These are phyloP conservation scores for Yamadazyma endophytica DNA, from an alignment of 805 yeast species.

Conservation along the genomic window DNA sequence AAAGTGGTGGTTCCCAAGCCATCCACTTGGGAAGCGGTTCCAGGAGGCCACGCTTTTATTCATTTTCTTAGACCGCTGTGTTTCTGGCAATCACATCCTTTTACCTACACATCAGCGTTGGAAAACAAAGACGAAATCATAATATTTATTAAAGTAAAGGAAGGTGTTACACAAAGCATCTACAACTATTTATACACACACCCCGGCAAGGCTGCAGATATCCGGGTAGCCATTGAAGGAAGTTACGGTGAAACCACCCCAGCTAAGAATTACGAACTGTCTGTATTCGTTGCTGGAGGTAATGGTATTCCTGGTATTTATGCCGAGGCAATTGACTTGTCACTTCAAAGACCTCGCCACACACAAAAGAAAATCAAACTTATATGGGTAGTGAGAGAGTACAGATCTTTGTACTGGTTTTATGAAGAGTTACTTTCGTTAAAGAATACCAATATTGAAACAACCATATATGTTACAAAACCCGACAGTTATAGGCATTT, in stretches of 20 bases:
- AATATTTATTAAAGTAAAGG: slow-evolving; percentile 41
- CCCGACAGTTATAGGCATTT: slow-evolving; percentile 16
- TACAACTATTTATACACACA: slow-evolving; percentile 18
- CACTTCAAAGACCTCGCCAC: slow-evolving; percentile 17
- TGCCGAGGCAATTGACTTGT: slow-evolving; percentile 33
- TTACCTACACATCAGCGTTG: slow-evolving; percentile 29
- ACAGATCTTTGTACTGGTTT: slow-evolving; percentile 48
- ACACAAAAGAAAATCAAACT: slow-evolving; percentile 33
- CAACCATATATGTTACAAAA: slow-evolving; percentile 25
- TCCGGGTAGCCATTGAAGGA: slow-evolving; percentile 42
- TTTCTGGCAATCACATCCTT: slow-evolving; percentile 44
- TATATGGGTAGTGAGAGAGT: slow-evolving; percentile 64
- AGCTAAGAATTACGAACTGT: slow-evolving; percentile 46
- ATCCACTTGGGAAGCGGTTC: slow-evolving; percentile 48
- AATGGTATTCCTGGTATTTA: slow-evolving; percentile 64
- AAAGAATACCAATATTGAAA: slow-evolving; percentile 22
- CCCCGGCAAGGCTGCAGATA: slow-evolving; percentile 20
- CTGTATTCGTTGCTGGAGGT: slow-evolving; percentile 68
- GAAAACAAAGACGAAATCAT: slow-evolving; percentile 20
- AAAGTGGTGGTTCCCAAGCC: slow-evolving; percentile 50
- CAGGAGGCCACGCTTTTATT: slow-evolving; percentile 55
- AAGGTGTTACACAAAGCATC: slow-evolving; percentile 46
- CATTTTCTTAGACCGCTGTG: slow-evolving; percentile 29
- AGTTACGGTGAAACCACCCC: slow-evolving; percentile 62
- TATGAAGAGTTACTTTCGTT: slow-evolving; percentile 37